A percentile compares a stretch with the other conserved stretches of the same genome.
phyloP scores from a whole-genome alignment of 208 protist species.

The Leishmania guyanensis region DNA sequence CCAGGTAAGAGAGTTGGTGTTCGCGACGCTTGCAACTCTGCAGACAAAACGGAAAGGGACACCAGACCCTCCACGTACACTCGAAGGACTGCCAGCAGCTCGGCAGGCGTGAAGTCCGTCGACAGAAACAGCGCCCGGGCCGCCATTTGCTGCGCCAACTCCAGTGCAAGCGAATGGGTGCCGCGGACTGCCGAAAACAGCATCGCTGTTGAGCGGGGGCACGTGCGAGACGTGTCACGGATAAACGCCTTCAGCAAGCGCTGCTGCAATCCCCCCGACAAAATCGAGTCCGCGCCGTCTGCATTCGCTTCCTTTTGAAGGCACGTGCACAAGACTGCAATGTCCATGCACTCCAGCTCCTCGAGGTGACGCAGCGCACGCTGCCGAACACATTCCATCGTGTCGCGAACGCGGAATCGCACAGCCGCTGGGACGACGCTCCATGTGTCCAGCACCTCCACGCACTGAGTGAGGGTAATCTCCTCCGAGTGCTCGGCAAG shows the following conservation, averaged over 20 bases:
- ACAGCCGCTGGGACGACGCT: conserved; percentile 32
- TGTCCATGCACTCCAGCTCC: conserved; percentile 60
- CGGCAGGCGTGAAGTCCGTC: conserved; percentile 75
- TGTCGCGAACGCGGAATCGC: conserved; percentile 14
- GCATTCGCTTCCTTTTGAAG: background rate
- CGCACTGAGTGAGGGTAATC: conserved; percentile 48
- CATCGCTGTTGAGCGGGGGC: conserved; percentile 73
- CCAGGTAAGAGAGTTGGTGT: background rate
- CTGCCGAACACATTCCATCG: conserved; percentile 30
- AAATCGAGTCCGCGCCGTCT: background rate
- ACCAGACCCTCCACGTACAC: conserved; percentile 60
- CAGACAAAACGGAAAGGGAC: conserved; percentile 37
- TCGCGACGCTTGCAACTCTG: conserved; percentile 19
- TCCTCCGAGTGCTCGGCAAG: conserved; percentile 40
- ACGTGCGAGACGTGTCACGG: conserved; percentile 34
- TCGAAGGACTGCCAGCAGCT: conserved; percentile 77
- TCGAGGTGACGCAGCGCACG: conserved; percentile 29
- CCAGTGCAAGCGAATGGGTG: conserved; percentile 31
- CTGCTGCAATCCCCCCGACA: conserved; percentile 26
- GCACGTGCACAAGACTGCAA: conserved; percentile 76
- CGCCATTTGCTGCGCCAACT: conserved; percentile 57
- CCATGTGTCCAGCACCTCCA: conserved; percentile 69
- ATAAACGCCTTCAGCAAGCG: conserved; percentile 45
- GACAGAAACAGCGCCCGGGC: conserved; percentile 74
- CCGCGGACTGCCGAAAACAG: conserved; percentile 55